Conservation (phyloP, 1,139 yeast species). For the Saccharomyces pastorianus region DNA sequence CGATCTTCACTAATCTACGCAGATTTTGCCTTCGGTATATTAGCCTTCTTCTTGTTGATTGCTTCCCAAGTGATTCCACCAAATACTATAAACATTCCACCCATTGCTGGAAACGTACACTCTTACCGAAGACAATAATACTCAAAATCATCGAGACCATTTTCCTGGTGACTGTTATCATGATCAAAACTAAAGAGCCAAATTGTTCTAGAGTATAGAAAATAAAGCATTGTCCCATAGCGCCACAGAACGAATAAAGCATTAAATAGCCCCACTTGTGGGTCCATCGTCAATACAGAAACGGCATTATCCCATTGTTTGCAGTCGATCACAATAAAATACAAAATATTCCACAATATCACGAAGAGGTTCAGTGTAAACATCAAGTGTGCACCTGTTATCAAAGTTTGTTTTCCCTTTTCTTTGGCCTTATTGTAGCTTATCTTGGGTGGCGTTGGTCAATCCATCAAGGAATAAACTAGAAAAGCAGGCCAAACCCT, state of each 20-base stretch:
- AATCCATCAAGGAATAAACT: slow-evolving; percentile 82
- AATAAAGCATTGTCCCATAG: slow-evolving; percentile 87
- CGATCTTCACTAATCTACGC: background rate
- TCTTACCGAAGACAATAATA: slow-evolving; percentile 78
- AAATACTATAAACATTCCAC: slow-evolving; percentile 65
- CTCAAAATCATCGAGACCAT: slow-evolving; percentile 92
- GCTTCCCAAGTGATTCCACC: slow-evolving; percentile 74
- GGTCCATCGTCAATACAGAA: slow-evolving; percentile 35
- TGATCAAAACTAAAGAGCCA: slow-evolving; percentile 76
- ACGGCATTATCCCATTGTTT: slow-evolving; percentile 17
- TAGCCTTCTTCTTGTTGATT: slow-evolving; percentile 32
- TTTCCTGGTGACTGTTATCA: slow-evolving; percentile 92
- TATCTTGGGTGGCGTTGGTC: slow-evolving; percentile 90
- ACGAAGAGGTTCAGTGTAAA: slow-evolving; percentile 54
- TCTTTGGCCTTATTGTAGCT: slow-evolving; percentile 37
- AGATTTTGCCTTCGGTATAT: background rate
- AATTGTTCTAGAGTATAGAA: slow-evolving; percentile 75
- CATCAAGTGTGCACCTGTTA: slow-evolving; percentile 83
- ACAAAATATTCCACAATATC: slow-evolving; percentile 37
- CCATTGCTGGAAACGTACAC: slow-evolving; percentile 60
- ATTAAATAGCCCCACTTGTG: slow-evolving; percentile 53
- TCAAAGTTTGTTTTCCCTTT: slow-evolving; percentile 42
- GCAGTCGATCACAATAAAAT: slow-evolving; percentile 24
- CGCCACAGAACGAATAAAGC: slow-evolving; percentile 70
- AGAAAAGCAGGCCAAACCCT: slow-evolving; percentile 44